Evolutionary conservation across 495 filamentous ascomycete species (phyloP).

Genomic region (Apiosordaria backusii): DNA sequence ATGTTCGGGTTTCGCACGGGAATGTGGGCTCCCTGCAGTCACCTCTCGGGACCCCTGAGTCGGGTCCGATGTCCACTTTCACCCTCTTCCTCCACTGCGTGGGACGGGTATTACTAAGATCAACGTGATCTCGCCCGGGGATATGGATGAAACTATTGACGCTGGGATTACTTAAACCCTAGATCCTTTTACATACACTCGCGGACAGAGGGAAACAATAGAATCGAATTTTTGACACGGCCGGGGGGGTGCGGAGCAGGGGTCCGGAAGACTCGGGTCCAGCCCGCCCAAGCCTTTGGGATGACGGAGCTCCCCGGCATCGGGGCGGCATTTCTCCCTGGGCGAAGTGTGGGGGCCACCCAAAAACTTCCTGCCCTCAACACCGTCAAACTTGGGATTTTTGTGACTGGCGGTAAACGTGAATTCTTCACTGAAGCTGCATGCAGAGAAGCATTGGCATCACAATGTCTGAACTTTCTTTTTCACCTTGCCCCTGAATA

Average conservation of each 20-base stretch:
- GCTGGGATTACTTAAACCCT: neutral
- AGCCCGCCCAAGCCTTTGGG: no score
- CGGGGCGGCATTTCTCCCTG: neutral
- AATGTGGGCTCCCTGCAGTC: neutral
- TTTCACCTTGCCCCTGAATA: neutral
- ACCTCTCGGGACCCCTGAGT: neutral
- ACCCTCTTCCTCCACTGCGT: no score
- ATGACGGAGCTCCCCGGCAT: neutral
- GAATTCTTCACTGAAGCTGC: neutral
- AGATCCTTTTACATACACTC: neutral
- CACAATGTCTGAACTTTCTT: neutral
- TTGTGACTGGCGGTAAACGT: neutral
- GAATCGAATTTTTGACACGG: neutral
- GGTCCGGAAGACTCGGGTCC: no score
- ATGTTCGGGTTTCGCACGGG: neutral
- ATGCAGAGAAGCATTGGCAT: neutral
- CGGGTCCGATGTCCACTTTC: neutral
- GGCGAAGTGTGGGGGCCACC: neutral
- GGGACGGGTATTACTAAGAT: neutral
- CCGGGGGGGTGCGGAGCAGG: no score
- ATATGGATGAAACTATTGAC: neutral
- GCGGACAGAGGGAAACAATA: neutral
- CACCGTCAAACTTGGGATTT: neutral
- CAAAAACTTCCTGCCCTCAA: neutral
- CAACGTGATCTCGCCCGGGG: neutral